Evolutionary conservation across 2,329 filamentous ascomycete species (phyloP), one percentile per base, ranked within the genome.

Genomic region (Chaetomiaceae sp.): DNA sequence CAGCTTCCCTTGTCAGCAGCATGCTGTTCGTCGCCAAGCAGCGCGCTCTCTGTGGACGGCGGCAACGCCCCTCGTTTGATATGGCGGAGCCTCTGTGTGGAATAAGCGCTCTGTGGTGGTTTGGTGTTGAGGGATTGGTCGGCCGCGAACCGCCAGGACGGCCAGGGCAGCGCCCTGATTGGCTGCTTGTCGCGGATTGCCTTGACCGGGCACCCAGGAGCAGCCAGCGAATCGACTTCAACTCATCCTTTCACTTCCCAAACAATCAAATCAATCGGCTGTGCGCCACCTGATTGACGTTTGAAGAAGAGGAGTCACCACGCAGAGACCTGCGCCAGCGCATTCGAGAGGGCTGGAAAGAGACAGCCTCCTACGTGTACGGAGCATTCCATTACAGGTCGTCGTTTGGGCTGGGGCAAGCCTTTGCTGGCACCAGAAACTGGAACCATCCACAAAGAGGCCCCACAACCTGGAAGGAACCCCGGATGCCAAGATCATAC

Each of bases 81-180:
- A 47, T 27, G 42, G 48, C 27, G 50, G 52, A 48, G 45, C 19
- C 33, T 51, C 50, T 60, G 67, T 68, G 54, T 68, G 63, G 61
- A 64, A 67, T 69, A 71, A 67, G 68, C 72, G 72, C 71, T 67
- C 59, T 55, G 48, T 49, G 56, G 56, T 48, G 49, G 58, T 50
- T 48, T 50, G 41, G 38, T 35, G 55, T 46, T 51, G 55, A 43
- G 9, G 20, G 39, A 66, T 66, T 65, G 63, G 63, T 54, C 47
- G 12, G 54, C n/a, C 17, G 55, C 48, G 47, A 57, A 42, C 53
- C 57, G 55, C 57, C 55, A 51, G 46, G 37, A 35, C 6, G 37
- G 54, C 39, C 51, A 41, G 55, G 46, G 9, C 33, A 23, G 16
- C 34, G 7, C 30, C n/a, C 20, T 58, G 46, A 62, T 63, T 62